These are phyloP conservation scores for Lodderomyces beijingensis DNA, from an alignment of 1,139 yeast genomes.

Conservation along the genomic window DNA sequence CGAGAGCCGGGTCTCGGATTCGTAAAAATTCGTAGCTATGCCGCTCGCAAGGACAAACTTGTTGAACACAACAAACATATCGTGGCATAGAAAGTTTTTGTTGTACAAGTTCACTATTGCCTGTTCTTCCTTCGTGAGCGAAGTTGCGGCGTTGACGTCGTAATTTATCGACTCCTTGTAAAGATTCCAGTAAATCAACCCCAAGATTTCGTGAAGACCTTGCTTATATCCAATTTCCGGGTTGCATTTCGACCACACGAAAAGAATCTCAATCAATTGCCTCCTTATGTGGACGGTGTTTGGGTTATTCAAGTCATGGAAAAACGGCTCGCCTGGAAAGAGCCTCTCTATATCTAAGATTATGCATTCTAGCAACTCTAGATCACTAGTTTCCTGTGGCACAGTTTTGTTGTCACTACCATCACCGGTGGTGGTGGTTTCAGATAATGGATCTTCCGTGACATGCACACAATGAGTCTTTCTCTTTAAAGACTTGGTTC, in stretches of 20 bases:
- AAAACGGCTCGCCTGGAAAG: slow-evolving; percentile 56
- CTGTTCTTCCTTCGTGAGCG: slow-evolving; percentile 29
- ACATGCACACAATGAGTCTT: not conserved
- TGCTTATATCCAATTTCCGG: slow-evolving; percentile 58
- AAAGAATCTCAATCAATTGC: slow-evolving; percentile 49
- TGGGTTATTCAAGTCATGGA: slow-evolving; percentile 24
- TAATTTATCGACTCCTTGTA: slow-evolving; percentile 30
- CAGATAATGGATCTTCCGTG: slow-evolving; percentile 3
- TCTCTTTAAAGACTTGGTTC: not conserved
- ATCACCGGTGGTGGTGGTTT: not conserved
- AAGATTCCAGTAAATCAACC: slow-evolving; percentile 52
- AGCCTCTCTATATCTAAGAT: slow-evolving; percentile 60
- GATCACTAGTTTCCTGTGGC: slow-evolving; percentile 15
- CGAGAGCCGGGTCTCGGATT: slow-evolving; percentile 36
- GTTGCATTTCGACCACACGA: slow-evolving; percentile 51
- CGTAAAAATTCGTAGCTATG: slow-evolving; percentile 37
- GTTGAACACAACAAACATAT: slow-evolving; percentile 43
- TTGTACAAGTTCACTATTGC: slow-evolving; percentile 37
- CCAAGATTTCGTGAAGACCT: slow-evolving; percentile 68
- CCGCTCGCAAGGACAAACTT: slow-evolving; percentile 38
- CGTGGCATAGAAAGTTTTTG: slow-evolving; percentile 37
- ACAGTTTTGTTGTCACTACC: slow-evolving; percentile 3
- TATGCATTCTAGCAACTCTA: slow-evolving; percentile 40
- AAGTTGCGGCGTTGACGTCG: slow-evolving; percentile 29
- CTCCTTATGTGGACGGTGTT: slow-evolving; percentile 22